These are phyloP conservation scores for Schizophyllum amplum DNA, from an alignment of 1,284 basidiomycete species.

Conservation along the genomic window DNA sequence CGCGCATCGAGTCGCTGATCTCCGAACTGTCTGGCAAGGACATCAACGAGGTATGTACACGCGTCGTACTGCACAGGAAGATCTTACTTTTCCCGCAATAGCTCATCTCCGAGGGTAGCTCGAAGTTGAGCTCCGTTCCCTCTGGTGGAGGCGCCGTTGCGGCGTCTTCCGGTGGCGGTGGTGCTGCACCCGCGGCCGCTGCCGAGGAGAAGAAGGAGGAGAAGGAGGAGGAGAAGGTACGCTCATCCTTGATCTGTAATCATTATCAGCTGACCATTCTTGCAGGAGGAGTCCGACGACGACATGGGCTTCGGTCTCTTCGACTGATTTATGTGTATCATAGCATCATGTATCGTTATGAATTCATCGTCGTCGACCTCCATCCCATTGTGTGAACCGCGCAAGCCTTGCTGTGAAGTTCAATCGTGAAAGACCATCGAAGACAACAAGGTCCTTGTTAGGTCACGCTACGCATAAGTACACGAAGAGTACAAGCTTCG, in stretches of 20 bases:
- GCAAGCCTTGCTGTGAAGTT: no score
- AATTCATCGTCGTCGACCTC: no score
- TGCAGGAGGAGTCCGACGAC: slow-evolving; percentile 80
- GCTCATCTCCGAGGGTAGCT: slow-evolving; percentile 89
- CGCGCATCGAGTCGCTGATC: slow-evolving; percentile 80
- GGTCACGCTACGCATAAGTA: no score
- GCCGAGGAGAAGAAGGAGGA: slow-evolving; percentile 69
- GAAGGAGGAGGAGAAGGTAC: slow-evolving; percentile 73
- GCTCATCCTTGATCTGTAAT: slow-evolving; percentile 15
- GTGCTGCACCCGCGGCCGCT: slow-evolving; percentile 55
- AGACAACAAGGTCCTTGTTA: no score
- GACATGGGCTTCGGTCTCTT: slow-evolving; percentile 95
- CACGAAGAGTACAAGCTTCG: no score
- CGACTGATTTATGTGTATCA: slow-evolving; percentile 49
- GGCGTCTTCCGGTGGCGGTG: slow-evolving; percentile 45
- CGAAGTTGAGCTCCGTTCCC: slow-evolving; percentile 92
- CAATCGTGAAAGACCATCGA: no score
- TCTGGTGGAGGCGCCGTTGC: slow-evolving; percentile 65
- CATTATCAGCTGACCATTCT: slow-evolving; percentile 9
- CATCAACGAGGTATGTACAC: slow-evolving; percentile 58
- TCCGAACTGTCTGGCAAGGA: slow-evolving; percentile 93
- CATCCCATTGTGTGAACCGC: no score
- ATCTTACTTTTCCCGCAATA: slow-evolving; percentile 21
- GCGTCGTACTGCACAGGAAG: slow-evolving; percentile 3
- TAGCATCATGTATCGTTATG: slow-evolving; percentile 1